phyloP scores from a whole-genome alignment of 2,329 filamentous ascomycete species.

The Coniochaeta sp. region DNA sequence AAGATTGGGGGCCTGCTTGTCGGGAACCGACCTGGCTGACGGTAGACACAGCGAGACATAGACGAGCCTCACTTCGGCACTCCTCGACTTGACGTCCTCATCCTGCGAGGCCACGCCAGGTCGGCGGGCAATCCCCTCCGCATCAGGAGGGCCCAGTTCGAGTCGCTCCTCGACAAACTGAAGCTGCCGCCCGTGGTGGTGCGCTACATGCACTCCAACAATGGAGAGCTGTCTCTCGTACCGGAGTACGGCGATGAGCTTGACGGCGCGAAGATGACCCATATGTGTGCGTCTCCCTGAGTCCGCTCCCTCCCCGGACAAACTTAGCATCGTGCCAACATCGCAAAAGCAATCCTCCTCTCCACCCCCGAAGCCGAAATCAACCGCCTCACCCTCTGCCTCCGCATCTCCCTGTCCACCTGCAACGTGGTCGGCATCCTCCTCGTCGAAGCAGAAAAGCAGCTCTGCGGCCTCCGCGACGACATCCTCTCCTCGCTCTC shows the following conservation, averaged over 20 bases:
- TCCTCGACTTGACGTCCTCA: background rate
- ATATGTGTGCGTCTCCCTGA: background rate
- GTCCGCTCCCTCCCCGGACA: too few species aligned
- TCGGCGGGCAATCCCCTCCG: background rate
- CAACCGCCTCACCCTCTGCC: background rate
- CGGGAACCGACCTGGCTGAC: background rate
- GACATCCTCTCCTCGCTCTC: too few species aligned
- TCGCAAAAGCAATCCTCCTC: background rate
- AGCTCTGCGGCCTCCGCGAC: background rate
- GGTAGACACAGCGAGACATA: background rate
- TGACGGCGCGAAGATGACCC: background rate
- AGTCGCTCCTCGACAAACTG: background rate
- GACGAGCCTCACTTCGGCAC: background rate
- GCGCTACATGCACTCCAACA: background rate
- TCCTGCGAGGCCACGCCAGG: background rate
- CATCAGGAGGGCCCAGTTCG: background rate
- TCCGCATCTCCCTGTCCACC: background rate
- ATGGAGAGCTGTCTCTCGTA: background rate
- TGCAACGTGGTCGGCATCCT: background rate
- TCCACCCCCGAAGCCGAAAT: background rate
- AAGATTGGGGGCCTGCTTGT: too few species aligned
- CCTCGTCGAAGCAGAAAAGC: background rate
- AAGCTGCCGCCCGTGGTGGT: background rate
- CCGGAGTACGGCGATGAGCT: background rate
- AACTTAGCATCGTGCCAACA: too few species aligned